Evolutionary conservation across 225 moss, liverwort and hornwort species (phyloP), one percentile per base, ranked within the genome.

Genomic region (Physcomitrium patens): DNA sequence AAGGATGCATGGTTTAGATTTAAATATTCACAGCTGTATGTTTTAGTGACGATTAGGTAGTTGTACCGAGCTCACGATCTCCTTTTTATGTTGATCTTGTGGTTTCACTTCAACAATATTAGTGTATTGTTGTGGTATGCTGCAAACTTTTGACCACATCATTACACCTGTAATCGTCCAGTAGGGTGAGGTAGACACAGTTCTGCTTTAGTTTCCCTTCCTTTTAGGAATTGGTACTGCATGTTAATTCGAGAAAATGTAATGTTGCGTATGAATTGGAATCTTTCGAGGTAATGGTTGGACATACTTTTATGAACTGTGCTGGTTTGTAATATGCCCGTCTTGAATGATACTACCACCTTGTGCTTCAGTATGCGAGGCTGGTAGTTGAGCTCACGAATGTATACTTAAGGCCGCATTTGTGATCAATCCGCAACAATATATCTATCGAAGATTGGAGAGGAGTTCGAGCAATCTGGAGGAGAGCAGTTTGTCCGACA

Each of bases 401-500:
- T 65, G 28, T 51, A 18, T 6, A 68, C 16, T 16, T 23, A 53
- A 72, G 53, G 58, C 42, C 47, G 43, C 41, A 19, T 18, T 72
- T 26, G 58, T 70, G 66, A 19, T 64, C 28, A 50, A 70, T 55
- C 65, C 62, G 42, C 14, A 43, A 51, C 57, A 63, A 58, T 72
- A 18, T 43, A 24, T 46, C 14, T 19, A 42, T 12, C 20, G 22
- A 67, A 12, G 67, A 56, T 19, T 50, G 53, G 18, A 41, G 58
- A 54, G 26, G 65, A 55, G 28, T 18, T 42, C 50, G 31, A 57
- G 28, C 15, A 51, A 62, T n/a, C 79, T 80, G 69, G 85, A 69
- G 71, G 68, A 54, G 49, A 72, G 9, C 68, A 15, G 51, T 69
- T 63, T 54, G 27, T 75, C 68, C 80, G 77, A 70, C n/a, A 96